Percentiles rank a stretch among this genome's conserved stretches.
phyloP scores from a whole-genome alignment of 345 rosid species.

The Luvunga scandens region DNA sequence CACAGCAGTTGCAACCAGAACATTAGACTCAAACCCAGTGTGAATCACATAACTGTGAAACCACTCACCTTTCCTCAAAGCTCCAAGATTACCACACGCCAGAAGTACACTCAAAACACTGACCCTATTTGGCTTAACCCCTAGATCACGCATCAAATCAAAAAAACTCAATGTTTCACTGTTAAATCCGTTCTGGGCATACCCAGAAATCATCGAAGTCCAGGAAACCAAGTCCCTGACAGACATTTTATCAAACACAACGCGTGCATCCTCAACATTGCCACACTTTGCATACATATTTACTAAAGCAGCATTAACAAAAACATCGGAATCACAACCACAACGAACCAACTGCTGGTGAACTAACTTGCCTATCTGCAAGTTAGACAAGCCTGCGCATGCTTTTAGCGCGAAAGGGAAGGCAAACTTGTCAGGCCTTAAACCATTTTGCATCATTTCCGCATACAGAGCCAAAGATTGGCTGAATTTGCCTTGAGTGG shows the following conservation, averaged over 20 bases:
- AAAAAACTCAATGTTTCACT: neutral
- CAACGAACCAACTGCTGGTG: neutral
- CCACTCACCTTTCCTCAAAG: conserved; percentile 6
- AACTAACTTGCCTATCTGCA: neutral
- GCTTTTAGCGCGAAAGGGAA: neutral
- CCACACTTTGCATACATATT: conserved; percentile 5
- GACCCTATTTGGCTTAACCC: neutral
- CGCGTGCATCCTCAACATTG: neutral
- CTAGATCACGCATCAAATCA: neutral
- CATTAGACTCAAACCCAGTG: conserved; percentile 5
- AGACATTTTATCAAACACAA: conserved; percentile 1
- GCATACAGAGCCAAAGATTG: conserved; percentile 1
- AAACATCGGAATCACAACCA: neutral
- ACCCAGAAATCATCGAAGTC: conserved; percentile 13
- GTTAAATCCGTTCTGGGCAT: conserved; percentile 2
- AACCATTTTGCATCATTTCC: conserved; percentile 4
- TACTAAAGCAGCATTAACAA: neutral
- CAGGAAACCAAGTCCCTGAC: conserved; percentile 1
- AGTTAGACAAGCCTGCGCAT: neutral
- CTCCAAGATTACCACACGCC: conserved; percentile 7
- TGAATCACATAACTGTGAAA: conserved; percentile 7
- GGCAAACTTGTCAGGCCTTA: neutral
- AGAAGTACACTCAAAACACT: conserved; percentile 1
- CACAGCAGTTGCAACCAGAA: conserved; percentile 7
- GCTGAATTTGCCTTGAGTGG: neutral